Percentiles rank a stretch among this genome's conserved stretches.
Conservation (phyloP, 1,284 basidiomycete species). For the Sporisorium graminicola region DNA sequence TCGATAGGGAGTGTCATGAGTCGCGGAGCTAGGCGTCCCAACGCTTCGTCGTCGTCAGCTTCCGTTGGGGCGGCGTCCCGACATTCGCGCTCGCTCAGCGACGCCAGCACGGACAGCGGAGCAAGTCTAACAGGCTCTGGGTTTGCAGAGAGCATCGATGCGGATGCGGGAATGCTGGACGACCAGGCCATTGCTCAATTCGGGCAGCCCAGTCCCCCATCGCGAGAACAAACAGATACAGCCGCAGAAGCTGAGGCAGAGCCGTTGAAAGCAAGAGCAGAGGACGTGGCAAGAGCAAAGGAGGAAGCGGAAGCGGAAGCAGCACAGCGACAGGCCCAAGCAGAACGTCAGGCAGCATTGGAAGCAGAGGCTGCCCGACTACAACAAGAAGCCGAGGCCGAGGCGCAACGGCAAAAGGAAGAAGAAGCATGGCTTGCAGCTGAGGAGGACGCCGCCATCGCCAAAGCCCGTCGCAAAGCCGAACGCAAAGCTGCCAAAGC, state of each 20-base stretch:
- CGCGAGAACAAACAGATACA: not conserved
- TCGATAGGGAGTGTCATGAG: constrained; percentile 45
- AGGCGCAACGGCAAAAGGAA: constrained; percentile 29
- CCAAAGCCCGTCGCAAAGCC: constrained; percentile 56
- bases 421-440: constrained; percentile 54
- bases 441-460: constrained; percentile 60
- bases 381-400: constrained; percentile 37
- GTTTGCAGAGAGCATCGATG: constrained; percentile 41
- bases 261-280: constrained; percentile 11
- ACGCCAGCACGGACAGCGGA: constrained; percentile 40
- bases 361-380: constrained; percentile 30
- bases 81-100: constrained; percentile 34
- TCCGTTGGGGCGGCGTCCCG: constrained; percentile 11
- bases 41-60: not conserved
- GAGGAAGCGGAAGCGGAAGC: constrained; percentile 13
- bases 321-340: constrained; percentile 3
- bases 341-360: constrained; percentile 19
- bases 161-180: constrained; percentile 58
- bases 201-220: constrained; percentile 4
- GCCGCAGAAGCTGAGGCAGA: constrained; percentile 6
- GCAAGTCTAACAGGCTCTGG: constrained; percentile 27
- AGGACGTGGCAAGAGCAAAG: constrained; percentile 11
- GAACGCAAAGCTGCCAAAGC: constrained; percentile 59
- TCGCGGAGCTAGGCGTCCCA: constrained; percentile 21
- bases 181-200: constrained; percentile 52